A percentile compares a stretch with the other conserved stretches of the same genome.
Evolutionary conservation across 176 grass and related monocot genomes (phyloP).

Genomic region (Melocanna baccifera): DNA sequence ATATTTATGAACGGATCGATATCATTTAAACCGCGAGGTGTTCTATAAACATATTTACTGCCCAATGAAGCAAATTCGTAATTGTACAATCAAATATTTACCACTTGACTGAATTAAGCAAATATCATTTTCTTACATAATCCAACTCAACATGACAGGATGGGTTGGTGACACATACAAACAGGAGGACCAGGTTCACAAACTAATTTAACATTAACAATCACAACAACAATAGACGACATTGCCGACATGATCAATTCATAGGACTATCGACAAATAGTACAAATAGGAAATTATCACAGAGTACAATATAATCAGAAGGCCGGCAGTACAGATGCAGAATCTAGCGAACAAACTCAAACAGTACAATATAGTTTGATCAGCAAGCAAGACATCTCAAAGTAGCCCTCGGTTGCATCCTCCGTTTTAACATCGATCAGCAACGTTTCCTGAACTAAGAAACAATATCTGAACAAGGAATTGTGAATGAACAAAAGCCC

Average conservation of each 20-base stretch:
- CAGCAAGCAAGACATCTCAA: constrained; percentile 5
- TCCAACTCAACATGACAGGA: neutral
- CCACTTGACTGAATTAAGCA: neutral
- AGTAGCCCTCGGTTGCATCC: neutral
- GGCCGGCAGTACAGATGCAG: neutral
- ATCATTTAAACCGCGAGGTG: neutral
- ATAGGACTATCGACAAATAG: constrained; percentile 7
- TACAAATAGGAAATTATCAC: constrained; percentile 1
- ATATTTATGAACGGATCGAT: neutral
- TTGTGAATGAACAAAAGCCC: neutral
- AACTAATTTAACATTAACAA: constrained; percentile 18
- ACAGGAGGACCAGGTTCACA: neutral
- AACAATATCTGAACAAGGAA: neutral
- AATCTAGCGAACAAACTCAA: constrained; percentile 8
- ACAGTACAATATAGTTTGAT: neutral
- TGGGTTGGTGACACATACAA: neutral
- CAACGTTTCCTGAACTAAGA: constrained; percentile 13
- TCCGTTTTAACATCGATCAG: neutral
- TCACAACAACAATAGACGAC: neutral
- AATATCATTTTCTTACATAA: neutral
- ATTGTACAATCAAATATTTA: neutral
- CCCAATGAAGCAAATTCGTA: neutral
- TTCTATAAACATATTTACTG: neutral
- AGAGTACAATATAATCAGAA: constrained; percentile 10
- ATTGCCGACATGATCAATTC: constrained; percentile 13